Base-by-base conservation (phyloP, 495 filamentous ascomycete genomes). In the Daldinia decipiens region DNA sequence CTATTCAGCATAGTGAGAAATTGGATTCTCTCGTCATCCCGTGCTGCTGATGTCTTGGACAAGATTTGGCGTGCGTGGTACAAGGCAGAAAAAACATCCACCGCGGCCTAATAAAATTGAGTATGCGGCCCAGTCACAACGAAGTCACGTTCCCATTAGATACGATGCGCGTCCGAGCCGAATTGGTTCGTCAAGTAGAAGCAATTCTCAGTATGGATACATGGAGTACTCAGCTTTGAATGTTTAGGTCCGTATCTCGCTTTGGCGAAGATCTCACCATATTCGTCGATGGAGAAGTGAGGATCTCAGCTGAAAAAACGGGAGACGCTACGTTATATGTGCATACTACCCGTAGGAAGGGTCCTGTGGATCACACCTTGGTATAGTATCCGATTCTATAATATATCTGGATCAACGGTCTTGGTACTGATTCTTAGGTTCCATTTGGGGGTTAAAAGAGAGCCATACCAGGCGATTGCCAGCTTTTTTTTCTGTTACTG, bases 191-290 rank as follows among this genome's bases (percentile, higher is more conserved):
- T n/a, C 13, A 53, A 31, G 2, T 5, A 12, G 9, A 21, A 53
- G 24, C 0, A 21, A 29, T 3, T 15, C 26, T n/a, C 26, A 17
- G 26, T 29, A 15, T n/a, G 50, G 26, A 31, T 47, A 9, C 40
- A 47, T 11, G 13, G 15, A n/a, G 0, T 7, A 2, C 3, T 53
- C 50, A 53, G 50, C 27, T 53, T 15, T 9, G 15, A 53, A 31
- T 24, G 5, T 17, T 6, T 27, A 15, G 50, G 6, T 15, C 4
- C 6, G 12, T 4, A 29, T 53, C 50, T 26, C 13, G 15, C 50
- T 53, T n/a, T 53, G 50, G 8, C 50, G 50, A 53, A 53, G 50
- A 53, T 53, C 50, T 31, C 24, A 17, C 50, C 26, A 24, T 12
- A 53, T 53, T 53, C 1, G 50, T 53, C 50, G 12, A 31, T 17